Evolutionary conservation across 768 basidiomycete genomes (phyloP).

Genomic region (Trametes punicea): DNA sequence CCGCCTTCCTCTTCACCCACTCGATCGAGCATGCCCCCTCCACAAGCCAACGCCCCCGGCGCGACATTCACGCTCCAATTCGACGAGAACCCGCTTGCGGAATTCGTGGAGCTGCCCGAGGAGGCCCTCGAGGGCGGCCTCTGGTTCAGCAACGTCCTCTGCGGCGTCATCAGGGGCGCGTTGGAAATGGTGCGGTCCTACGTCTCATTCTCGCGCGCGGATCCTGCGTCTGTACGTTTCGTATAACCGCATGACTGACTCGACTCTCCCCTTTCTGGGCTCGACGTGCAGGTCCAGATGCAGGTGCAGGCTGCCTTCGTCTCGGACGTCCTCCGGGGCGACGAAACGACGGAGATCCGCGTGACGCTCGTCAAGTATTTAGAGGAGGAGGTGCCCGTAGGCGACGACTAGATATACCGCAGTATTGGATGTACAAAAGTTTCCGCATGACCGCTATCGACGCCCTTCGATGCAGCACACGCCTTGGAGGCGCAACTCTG

Average conservation of each 20-base stretch:
- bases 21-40: constrained; percentile 27
- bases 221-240: neutral
- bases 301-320: constrained; percentile 89
- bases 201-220: neutral
- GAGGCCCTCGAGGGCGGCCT: constrained; percentile 90
- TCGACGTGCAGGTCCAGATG: constrained; percentile 75
- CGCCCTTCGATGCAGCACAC: neutral
- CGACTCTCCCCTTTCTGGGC: neutral
- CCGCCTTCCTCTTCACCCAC: constrained; percentile 47
- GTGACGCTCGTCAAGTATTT: constrained; percentile 88
- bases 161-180: constrained; percentile 89
- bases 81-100: constrained; percentile 95
- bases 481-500: neutral
- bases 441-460: neutral
- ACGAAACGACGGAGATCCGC: constrained; percentile 90
- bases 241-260: neutral
- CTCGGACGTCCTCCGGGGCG: constrained; percentile 88
- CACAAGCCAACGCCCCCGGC: constrained; percentile 42
- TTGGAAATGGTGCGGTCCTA: constrained; percentile 80
- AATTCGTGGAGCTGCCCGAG: constrained; percentile 95
- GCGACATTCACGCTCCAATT: constrained; percentile 79
- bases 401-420: constrained; percentile 65
- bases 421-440: constrained; percentile 28
- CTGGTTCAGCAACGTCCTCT: constrained; percentile 96
- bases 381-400: constrained; percentile 94